These are phyloP conservation scores for Uronychia setigera DNA, from an alignment of 73 alveolate species.

Conservation along the genomic window DNA sequence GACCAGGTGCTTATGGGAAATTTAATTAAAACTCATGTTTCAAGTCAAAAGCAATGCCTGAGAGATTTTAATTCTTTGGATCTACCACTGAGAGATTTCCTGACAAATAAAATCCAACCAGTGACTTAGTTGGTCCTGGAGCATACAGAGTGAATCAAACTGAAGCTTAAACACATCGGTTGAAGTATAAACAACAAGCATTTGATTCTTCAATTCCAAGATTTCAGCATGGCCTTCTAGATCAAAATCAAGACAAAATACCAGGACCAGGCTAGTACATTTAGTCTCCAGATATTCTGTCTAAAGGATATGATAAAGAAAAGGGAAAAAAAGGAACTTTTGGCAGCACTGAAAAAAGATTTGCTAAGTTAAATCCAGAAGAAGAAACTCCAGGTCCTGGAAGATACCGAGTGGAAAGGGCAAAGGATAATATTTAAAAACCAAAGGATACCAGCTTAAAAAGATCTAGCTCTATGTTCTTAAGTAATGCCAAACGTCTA, in stretches of 20 bases:
- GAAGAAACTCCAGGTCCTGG: neutral
- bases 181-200: neutral
- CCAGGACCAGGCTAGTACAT: constrained; percentile 1
- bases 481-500: neutral
- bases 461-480: neutral
- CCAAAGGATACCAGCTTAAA: neutral
- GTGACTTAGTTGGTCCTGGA: neutral
- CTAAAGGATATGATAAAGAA: no score
- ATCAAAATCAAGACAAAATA: neutral
- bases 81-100: constrained; percentile 64
- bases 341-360: neutral
- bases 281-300: neutral
- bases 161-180: neutral
- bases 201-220: neutral
- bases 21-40: constrained; percentile 44
- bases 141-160: neutral
- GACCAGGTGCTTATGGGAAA: constrained; percentile 72
- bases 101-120: constrained; percentile 8
- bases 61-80: constrained; percentile 73
- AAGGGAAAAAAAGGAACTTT: neutral
- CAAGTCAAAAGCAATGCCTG: constrained; percentile 56
- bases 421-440: neutral
- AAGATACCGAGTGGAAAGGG: neutral
- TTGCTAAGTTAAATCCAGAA: neutral
- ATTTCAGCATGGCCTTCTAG: neutral